Conservation (phyloP, 2,329 filamentous ascomycete species). For the Colletotrichum endophyticum region DNA sequence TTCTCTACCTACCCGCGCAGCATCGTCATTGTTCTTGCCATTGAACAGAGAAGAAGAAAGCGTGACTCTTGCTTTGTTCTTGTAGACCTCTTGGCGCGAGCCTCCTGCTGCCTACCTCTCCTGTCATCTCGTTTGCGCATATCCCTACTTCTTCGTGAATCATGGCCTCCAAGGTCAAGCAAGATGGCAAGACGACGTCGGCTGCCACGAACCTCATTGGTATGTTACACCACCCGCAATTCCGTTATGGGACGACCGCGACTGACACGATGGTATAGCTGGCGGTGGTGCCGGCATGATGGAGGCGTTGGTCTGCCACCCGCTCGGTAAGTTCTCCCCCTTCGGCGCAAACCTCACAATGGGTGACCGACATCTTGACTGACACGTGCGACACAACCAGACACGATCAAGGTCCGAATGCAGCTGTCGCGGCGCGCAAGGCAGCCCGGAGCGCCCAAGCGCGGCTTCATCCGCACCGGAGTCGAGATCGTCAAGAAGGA, state of each 20-base stretch:
- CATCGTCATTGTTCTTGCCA: neutral
- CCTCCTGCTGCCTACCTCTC: constrained; percentile 1
- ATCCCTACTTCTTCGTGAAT: neutral
- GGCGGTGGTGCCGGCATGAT: constrained; percentile 99
- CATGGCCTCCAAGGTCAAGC: constrained; percentile 48
- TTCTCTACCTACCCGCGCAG: neutral
- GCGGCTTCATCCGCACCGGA: constrained; percentile 88
- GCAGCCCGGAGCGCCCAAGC: constrained; percentile 81
- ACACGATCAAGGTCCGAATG: constrained; percentile 99
- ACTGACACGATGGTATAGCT: constrained; percentile 56
- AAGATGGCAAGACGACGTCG: constrained; percentile 74
- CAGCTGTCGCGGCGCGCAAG: constrained; percentile 89
- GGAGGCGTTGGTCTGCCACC: constrained; percentile 96
- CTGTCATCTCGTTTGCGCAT: neutral
- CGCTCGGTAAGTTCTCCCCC: constrained; percentile 70
- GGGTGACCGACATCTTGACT: neutral
- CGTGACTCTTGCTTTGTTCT: neutral
- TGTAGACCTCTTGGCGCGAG: neutral
- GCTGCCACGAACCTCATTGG: constrained; percentile 91
- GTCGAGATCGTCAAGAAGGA: constrained; percentile 86
- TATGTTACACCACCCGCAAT: constrained; percentile 44
- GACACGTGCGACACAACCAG: constrained; percentile 42
- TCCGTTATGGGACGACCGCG: neutral
- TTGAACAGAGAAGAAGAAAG: neutral
- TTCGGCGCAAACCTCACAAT: neutral